A percentile compares a stretch with the other conserved stretches of the same genome.
phyloP scores from a whole-genome alignment of 2,329 filamentous ascomycete genomes.

The Fusarium guadeloupense region DNA sequence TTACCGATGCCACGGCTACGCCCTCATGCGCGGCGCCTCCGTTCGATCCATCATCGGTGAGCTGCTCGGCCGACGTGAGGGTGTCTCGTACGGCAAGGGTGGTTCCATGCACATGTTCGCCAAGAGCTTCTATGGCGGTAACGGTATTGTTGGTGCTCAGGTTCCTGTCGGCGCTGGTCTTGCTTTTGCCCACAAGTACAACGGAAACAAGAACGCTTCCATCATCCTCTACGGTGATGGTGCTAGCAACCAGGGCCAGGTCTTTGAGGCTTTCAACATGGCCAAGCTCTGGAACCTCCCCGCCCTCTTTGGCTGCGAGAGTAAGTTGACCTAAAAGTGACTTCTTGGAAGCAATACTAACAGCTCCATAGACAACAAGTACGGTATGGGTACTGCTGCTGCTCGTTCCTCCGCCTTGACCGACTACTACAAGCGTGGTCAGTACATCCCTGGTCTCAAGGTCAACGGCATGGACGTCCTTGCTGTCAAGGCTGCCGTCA shows the following conservation, averaged over 20 bases:
- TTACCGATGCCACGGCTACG: slow-evolving; percentile 99
- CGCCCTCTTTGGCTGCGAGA: slow-evolving; percentile 96
- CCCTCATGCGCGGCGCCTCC: slow-evolving; percentile 91
- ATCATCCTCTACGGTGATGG: slow-evolving; percentile 96
- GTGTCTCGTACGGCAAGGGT: slow-evolving; percentile 98
- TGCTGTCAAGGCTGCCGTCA: slow-evolving; percentile 93
- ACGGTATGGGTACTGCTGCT: slow-evolving; percentile 98
- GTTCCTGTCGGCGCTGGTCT: slow-evolving; percentile 96
- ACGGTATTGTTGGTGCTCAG: slow-evolving; percentile 98
- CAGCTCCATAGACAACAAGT: slow-evolving; percentile 89
- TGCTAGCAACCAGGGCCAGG: slow-evolving; percentile 98
- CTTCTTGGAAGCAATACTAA: slow-evolving; percentile 13
- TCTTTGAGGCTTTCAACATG: slow-evolving; percentile 99
- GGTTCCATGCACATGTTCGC: slow-evolving; percentile 99
- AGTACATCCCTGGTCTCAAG: slow-evolving; percentile 99
- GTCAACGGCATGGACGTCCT: slow-evolving; percentile 99
- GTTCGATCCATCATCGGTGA: slow-evolving; percentile 96
- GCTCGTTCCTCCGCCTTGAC: slow-evolving; percentile 93
- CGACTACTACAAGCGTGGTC: slow-evolving; percentile 99
- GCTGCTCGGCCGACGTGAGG: slow-evolving; percentile 91
- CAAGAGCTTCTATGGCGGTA: slow-evolving; percentile 97
- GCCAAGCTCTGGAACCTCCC: slow-evolving; percentile 98
- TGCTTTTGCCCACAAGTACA: slow-evolving; percentile 97
- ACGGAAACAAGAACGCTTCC: slow-evolving; percentile 83
- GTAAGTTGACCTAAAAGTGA: slow-evolving; percentile 64